Base-by-base conservation (phyloP, 495 filamentous ascomycete species). In the Neurospora pannonica region DNA sequence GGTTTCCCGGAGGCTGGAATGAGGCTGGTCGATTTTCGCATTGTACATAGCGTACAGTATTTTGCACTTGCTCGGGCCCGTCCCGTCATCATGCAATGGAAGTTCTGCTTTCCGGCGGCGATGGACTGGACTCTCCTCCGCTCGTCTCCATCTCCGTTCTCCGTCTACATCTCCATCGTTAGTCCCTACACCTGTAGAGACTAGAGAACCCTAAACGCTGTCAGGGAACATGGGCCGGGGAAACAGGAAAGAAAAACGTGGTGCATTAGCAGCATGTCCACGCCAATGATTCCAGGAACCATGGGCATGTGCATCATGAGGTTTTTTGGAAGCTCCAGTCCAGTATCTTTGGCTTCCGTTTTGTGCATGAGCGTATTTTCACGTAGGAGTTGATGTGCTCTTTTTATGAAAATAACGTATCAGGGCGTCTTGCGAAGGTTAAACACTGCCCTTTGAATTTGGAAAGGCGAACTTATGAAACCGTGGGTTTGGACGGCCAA, bases 151-250 rank as follows among this genome's bases (percentile, higher is more conserved):
- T 62, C 24, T 62, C 24, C 15, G 28, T 62, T 62, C 24, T 62
- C 54, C 28, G 54, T 62, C 54, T 62, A 19, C 28, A 62, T 62
- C 11, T 60, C 21, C 28, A 62, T 62, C 21, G 28, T 10, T 34
- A 62, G 54, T 34, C 10, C 43, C 46, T 48, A 48, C 48, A 60
- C 46, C 46, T 54, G 46, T 60, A 60, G 43, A 48, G 9, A 13
- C 21, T 60, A 60, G 43, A 48, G 9, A 13, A 24, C 46, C 10
- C 21, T 54, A 54, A 21, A 54, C 11, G 5, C 28, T 62, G 43
- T 9, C 54, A 37, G 71, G 40, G 71, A 54, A 70, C 71, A 73
- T 62, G 71, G 71, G 71, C 11, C 71, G 46, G 71, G 46, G 46
- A 73, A 73, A 19, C 34, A 70, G 71, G 71, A 73, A 36, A 31